phyloP scores from a whole-genome alignment of 2,329 filamentous ascomycete species.

The Nemania abortiva region DNA sequence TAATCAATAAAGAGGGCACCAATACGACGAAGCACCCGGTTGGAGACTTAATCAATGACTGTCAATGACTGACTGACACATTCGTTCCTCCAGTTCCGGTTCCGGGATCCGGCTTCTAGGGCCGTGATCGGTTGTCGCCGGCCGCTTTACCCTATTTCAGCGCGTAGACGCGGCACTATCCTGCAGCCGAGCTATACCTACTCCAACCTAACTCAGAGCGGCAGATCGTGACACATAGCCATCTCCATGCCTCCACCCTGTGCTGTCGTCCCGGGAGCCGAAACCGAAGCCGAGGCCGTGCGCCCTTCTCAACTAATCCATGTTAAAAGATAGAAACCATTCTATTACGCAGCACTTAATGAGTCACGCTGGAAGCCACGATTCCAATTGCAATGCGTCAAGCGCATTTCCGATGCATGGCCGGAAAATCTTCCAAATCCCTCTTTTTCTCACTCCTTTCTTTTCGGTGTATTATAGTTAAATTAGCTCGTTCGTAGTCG shows the following conservation, averaged over 20 bases:
- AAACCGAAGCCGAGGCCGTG: constrained; percentile 5
- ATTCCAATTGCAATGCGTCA: not conserved
- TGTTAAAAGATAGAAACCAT: not conserved
- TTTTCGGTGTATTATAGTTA: not conserved
- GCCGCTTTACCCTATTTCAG: not conserved
- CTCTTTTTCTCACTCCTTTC: not conserved
- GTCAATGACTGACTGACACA: too few species aligned
- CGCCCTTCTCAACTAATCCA: not conserved
- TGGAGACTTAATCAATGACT: too few species aligned
- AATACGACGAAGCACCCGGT: too few species aligned
- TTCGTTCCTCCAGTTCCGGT: constrained; percentile 4
- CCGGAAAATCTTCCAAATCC: not conserved
- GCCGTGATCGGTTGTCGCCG: constrained; percentile 8
- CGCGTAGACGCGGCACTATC: not conserved
- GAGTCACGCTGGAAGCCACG: not conserved
- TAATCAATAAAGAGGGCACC: too few species aligned
- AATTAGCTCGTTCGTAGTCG: constrained; percentile 15
- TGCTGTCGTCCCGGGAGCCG: constrained; percentile 7
- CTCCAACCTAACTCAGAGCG: too few species aligned
- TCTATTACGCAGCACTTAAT: not conserved
- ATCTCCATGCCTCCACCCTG: constrained; percentile 2
- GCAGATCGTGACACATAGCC: not conserved
- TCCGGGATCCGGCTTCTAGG: constrained; percentile 8
- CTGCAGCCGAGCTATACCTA: too few species aligned
- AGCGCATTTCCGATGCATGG: too few species aligned